phyloP scores from a whole-genome alignment of 106 monocot species.

The Dendrobium nobile region DNA sequence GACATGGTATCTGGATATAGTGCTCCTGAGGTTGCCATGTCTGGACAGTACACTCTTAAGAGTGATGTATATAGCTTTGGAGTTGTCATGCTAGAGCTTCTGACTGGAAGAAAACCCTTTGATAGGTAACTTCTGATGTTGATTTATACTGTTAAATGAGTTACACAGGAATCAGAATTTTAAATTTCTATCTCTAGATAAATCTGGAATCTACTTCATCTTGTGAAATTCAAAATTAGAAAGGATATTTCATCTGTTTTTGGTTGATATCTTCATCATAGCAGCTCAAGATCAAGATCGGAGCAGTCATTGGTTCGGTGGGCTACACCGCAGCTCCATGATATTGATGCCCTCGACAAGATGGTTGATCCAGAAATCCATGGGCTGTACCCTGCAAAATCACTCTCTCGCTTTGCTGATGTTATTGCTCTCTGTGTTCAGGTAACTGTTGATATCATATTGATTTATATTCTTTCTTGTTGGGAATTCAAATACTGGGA shows the following conservation, averaged over 20 bases:
- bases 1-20: slow-evolving; percentile 54
- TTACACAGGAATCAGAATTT: background rate
- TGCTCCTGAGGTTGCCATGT: slow-evolving; percentile 83
- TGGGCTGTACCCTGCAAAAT: slow-evolving; percentile 57
- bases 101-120: slow-evolving; percentile 80
- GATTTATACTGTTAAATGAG: background rate
- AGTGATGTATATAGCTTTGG: slow-evolving; percentile 62
- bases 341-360: slow-evolving; percentile 53
- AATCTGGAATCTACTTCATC: no score
- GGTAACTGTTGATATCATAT: slow-evolving; percentile 10
- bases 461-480: no score
- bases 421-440: slow-evolving; percentile 58
- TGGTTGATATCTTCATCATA: background rate
- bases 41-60: slow-evolving; percentile 39
- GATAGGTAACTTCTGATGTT: slow-evolving; percentile 41
- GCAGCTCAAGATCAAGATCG: slow-evolving; percentile 23
- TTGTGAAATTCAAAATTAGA: no score
- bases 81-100: slow-evolving; percentile 83
- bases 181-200: background rate
- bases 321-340: slow-evolving; percentile 65
- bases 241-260: background rate
- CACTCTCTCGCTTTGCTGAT: slow-evolving; percentile 53
- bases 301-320: slow-evolving; percentile 60
- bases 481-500: no score
- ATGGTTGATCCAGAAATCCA: slow-evolving; percentile 56